phyloP scores from a whole-genome alignment of 306 rosid species.

The Vigna hirtella region DNA sequence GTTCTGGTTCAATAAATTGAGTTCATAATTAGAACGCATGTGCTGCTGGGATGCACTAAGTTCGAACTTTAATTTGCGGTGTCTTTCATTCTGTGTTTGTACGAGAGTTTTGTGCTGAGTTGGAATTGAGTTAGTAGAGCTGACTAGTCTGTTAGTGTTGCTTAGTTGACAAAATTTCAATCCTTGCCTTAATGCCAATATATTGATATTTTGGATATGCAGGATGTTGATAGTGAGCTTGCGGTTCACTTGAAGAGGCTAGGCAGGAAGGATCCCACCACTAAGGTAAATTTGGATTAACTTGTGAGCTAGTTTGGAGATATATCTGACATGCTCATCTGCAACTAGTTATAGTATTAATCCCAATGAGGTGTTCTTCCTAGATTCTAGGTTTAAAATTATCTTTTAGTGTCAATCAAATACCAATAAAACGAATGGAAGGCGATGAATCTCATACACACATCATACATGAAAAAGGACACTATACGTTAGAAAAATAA shows the following conservation, averaged over 20 bases:
- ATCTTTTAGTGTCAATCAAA: too few relatives aligned
- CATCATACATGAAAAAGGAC: too few relatives aligned
- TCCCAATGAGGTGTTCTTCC: too few relatives aligned
- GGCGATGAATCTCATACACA: too few relatives aligned
- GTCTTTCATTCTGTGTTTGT: background rate
- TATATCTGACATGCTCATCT: conserved; percentile 5
- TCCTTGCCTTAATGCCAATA: background rate
- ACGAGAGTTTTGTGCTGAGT: background rate
- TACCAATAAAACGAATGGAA: too few relatives aligned
- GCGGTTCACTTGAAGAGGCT: conserved; percentile 92
- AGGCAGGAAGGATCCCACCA: conserved; percentile 88
- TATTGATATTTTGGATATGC: conserved; percentile 14
- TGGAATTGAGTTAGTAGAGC: background rate
- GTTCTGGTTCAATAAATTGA: background rate
- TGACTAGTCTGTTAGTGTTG: background rate
- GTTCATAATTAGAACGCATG: background rate
- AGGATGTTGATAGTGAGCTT: conserved; percentile 92
- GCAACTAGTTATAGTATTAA: conserved; percentile 11
- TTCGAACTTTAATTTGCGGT: background rate
- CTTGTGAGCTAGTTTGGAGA: background rate
- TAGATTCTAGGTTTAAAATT: too few relatives aligned
- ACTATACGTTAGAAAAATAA: too few relatives aligned
- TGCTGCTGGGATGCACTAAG: conserved; percentile 2
- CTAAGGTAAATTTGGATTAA: conserved; percentile 69
- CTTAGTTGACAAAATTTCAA: conserved; percentile 4